Conservation (phyloP, 768 basidiomycete genomes). For the Sarcomyxa edulis region DNA sequence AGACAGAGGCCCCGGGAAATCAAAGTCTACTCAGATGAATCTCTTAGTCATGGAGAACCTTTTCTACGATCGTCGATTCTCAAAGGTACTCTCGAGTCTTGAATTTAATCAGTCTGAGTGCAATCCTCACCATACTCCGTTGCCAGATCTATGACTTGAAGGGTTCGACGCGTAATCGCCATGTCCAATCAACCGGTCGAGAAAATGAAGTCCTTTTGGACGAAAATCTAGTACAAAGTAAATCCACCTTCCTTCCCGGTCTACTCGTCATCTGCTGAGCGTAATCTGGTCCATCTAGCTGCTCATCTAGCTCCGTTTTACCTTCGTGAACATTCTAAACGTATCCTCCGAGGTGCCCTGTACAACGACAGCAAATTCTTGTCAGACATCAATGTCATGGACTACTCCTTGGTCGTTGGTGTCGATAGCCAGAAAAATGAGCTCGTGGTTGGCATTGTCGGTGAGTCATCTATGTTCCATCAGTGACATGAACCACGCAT, state of each 20-base stretch:
- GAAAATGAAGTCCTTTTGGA: constrained; percentile 94
- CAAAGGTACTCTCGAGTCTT: constrained; percentile 62
- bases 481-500: background rate
- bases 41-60: constrained; percentile 97
- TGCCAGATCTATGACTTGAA: constrained; percentile 92
- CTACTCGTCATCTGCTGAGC: background rate
- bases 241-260: constrained; percentile 19
- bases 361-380: constrained; percentile 96
- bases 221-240: constrained; percentile 92
- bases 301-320: constrained; percentile 88
- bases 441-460: constrained; percentile 94
- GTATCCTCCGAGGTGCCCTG: constrained; percentile 83
- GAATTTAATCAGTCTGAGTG: constrained; percentile 27
- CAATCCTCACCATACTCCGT: no score
- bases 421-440: constrained; percentile 86
- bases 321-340: constrained; percentile 93
- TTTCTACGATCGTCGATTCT: constrained; percentile 89
- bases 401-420: constrained; percentile 94
- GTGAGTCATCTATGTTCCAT: constrained; percentile 41
- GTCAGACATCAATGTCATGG: constrained; percentile 93
- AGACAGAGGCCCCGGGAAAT: constrained; percentile 58
- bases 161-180: constrained; percentile 91
- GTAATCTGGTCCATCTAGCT: constrained; percentile 35
- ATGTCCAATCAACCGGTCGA: constrained; percentile 84
- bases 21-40: constrained; percentile 89